phyloP scores from a whole-genome alignment of 2,329 filamentous ascomycete species.

The Cladosporium sp. region DNA sequence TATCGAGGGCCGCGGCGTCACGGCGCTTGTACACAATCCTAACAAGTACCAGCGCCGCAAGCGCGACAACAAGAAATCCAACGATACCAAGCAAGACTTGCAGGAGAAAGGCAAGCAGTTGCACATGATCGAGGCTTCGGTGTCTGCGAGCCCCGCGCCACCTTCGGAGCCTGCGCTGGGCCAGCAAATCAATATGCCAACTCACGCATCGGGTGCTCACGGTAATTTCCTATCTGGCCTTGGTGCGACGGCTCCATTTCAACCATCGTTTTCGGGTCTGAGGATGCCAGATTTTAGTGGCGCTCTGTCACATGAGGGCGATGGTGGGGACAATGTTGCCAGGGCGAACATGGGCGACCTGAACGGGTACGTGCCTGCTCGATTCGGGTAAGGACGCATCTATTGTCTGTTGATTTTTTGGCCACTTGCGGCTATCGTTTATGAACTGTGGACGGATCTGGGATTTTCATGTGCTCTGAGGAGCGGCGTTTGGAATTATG shows the following conservation, averaged over 20 bases:
- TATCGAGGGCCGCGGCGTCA: conserved; percentile 28
- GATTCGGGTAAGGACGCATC: neutral
- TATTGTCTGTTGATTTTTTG: neutral
- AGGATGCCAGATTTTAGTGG: neutral
- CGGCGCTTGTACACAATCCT: conserved; percentile 26
- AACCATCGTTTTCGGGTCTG: neutral
- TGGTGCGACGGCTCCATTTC: neutral
- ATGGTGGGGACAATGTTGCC: neutral
- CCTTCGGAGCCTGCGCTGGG: neutral
- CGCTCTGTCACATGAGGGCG: neutral
- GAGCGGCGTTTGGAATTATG: neutral
- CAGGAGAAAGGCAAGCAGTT: conserved; percentile 19
- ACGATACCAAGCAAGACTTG: conserved; percentile 18
- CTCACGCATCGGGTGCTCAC: neutral
- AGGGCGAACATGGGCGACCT: neutral
- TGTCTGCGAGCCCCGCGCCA: neutral
- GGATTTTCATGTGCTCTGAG: neutral
- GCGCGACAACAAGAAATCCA: conserved; percentile 19
- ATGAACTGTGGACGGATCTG: neutral
- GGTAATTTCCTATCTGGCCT: neutral
- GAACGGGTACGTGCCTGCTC: conserved; percentile 1
- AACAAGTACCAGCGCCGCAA: conserved; percentile 20
- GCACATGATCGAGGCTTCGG: conserved; percentile 9
- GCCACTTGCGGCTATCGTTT: neutral
- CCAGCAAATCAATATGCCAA: neutral